Conservation (phyloP, 2,329 filamentous ascomycete genomes). For the Clonostachys byssicola region DNA sequence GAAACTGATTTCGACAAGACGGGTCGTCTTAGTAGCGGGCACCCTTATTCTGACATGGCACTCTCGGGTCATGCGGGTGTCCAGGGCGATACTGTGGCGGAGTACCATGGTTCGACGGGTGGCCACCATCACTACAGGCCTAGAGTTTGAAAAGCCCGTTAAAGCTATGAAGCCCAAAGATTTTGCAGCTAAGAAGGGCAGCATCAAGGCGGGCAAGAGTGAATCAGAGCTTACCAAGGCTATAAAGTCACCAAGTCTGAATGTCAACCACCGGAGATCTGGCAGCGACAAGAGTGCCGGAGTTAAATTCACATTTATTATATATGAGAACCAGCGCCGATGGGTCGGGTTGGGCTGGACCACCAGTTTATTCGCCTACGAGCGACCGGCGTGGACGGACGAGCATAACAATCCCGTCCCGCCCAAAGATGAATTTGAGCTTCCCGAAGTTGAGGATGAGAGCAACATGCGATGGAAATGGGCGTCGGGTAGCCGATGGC, state of each 20-base stretch:
- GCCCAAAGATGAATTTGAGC: conserved; percentile 64
- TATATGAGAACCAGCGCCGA: conserved; percentile 93
- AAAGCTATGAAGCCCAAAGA: conserved; percentile 23
- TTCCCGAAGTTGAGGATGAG: conserved; percentile 58
- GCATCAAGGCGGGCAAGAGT: conserved; percentile 15
- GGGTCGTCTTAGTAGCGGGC: conserved; percentile 80
- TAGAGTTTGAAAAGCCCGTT: conserved; percentile 60
- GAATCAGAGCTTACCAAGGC: conserved; percentile 42
- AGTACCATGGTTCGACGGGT: conserved; percentile 70
- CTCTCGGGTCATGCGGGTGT: conserved; percentile 78
- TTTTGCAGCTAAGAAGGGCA: conserved; percentile 17
- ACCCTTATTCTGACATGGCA: conserved; percentile 91
- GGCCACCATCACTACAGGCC: conserved; percentile 72
- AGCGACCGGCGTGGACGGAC: conserved; percentile 89
- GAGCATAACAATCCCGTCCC: conserved; percentile 84
- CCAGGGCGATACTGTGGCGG: conserved; percentile 85
- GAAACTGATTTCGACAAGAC: conserved; percentile 79
- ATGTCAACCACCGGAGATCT: conserved; percentile 16
- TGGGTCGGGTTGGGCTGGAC: conserved; percentile 98
- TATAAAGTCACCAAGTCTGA: conserved; percentile 13
- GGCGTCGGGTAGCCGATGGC: conserved; percentile 83
- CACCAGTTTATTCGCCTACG: conserved; percentile 83
- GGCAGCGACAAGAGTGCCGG: conserved; percentile 61
- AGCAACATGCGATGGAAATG: conserved; percentile 63
- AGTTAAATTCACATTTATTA: conserved; percentile 91